Conservation (phyloP, 257 asterid species). For the Solanum tacnaense region DNA sequence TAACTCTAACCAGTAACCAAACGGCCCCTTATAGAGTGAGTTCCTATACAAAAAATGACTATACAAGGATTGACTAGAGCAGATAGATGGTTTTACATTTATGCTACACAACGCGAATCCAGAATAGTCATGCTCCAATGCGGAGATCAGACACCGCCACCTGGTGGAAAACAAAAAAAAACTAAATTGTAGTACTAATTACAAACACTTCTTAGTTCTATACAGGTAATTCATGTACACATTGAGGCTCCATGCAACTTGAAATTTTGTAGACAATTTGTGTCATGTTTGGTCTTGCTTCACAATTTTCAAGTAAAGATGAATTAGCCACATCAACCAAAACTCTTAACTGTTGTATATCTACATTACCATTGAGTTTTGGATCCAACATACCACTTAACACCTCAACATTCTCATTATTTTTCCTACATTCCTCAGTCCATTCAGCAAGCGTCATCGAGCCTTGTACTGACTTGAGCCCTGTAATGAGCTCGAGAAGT, state of each 20-base stretch:
- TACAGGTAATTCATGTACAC: constrained; percentile 19
- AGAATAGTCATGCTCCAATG: background rate
- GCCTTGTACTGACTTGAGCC: constrained; percentile 58
- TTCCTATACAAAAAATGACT: background rate
- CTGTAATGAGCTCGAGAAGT: constrained; percentile 59
- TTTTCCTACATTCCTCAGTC: constrained; percentile 47
- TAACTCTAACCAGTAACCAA: too few relatives aligned
- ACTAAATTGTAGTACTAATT: background rate
- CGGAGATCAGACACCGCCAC: rapidly evolving
- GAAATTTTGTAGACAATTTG: constrained; percentile 41
- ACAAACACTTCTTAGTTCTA: background rate
- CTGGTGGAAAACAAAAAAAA: too few relatives aligned
- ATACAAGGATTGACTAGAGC: background rate
- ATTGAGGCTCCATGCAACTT: constrained; percentile 24
- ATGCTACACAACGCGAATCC: rapidly evolving
- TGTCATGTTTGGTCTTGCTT: constrained; percentile 58
- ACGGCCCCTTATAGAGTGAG: too few relatives aligned
- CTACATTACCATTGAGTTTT: constrained; percentile 22
- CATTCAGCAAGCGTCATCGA: constrained; percentile 61
- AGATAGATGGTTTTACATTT: background rate
- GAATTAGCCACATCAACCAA: constrained; percentile 45
- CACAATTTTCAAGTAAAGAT: constrained; percentile 34
- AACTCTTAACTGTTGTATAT: constrained; percentile 34
- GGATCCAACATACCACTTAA: constrained; percentile 49
- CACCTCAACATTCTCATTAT: constrained; percentile 27